Conservation (phyloP, 2,329 filamentous ascomycete genomes). For the Curvularia spicifera region DNA sequence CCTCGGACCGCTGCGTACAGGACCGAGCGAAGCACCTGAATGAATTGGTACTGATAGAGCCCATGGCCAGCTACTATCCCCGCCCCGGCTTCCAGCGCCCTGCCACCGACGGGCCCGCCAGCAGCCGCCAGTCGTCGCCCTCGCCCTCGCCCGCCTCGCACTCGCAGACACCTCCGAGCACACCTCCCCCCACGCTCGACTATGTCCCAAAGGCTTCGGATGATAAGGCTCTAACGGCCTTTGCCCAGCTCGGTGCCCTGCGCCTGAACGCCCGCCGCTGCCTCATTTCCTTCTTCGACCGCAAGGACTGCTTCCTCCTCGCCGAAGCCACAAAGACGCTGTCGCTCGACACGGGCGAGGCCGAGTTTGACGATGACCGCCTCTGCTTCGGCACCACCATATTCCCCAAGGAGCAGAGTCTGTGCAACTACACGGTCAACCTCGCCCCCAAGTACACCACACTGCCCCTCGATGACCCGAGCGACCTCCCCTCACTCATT, state of each 20-base stretch:
- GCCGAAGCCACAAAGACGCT: conserved; percentile 45
- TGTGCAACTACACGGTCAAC: conserved; percentile 46
- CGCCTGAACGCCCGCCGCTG: conserved; percentile 46
- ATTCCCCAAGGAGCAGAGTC: conserved; percentile 43
- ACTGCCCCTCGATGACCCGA: conserved; percentile 25
- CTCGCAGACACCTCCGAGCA: conserved; percentile 20
- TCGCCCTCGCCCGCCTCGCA: conserved; percentile 20
- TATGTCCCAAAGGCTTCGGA: conserved; percentile 30
- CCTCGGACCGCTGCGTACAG: background rate
- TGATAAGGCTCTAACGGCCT: conserved; percentile 47
- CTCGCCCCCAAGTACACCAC: conserved; percentile 26
- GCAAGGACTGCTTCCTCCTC: conserved; percentile 46
- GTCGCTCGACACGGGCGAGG: conserved; percentile 37
- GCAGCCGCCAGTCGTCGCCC: conserved; percentile 28
- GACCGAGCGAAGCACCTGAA: background rate
- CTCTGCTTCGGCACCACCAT: conserved; percentile 44
- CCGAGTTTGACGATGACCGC: conserved; percentile 36
- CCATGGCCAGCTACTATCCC: conserved; percentile 12
- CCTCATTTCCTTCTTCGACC: conserved; percentile 50
- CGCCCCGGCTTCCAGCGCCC: conserved; percentile 42
- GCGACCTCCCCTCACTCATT: conserved; percentile 37
- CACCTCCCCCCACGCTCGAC: conserved; percentile 21
- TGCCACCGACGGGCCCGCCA: conserved; percentile 24
- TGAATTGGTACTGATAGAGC: conserved; percentile 2
- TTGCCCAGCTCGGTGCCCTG: conserved; percentile 49